Evolutionary conservation across 1,139 yeast genomes (phyloP).

Genomic region (Saccharomyces hybrid): DNA sequence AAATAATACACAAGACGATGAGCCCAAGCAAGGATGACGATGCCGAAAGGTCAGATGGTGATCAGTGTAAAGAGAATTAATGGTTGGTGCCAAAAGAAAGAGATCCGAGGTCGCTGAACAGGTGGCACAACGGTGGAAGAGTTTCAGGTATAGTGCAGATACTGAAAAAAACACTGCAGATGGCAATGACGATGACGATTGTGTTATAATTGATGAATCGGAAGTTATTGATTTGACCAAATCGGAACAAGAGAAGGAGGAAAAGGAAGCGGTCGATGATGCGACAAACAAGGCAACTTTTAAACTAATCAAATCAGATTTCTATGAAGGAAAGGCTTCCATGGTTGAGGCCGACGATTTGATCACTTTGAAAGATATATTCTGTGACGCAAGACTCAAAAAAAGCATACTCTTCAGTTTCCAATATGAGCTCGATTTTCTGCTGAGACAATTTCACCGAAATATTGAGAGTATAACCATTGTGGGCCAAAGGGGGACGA

Average conservation of each 20-base stretch:
- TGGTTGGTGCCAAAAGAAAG: not conserved
- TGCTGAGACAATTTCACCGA: conserved; percentile 20
- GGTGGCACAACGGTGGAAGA: conserved; percentile 4
- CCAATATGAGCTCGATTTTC: conserved; percentile 30
- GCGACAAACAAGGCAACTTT: conserved; percentile 16
- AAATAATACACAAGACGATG: not conserved
- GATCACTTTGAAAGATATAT: conserved; percentile 24
- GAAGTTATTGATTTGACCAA: not conserved
- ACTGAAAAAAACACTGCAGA: not conserved
- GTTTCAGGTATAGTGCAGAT: not conserved
- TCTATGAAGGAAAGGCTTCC: conserved; percentile 22
- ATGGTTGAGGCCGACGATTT: conserved; percentile 17
- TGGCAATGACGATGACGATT: not conserved
- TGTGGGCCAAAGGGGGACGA: conserved; percentile 31
- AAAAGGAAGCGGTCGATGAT: not conserved
- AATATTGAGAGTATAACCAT: conserved; percentile 18
- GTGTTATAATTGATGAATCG: not conserved
- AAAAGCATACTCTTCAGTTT: conserved; percentile 31
- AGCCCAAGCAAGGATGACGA: not conserved
- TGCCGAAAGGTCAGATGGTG: not conserved
- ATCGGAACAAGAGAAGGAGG: not conserved
- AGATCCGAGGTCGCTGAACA: conserved; percentile 1
- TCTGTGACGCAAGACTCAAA: conserved; percentile 21
- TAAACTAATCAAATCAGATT: conserved; percentile 27
- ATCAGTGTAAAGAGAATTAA: not conserved